These are phyloP conservation scores for Metarhizium rileyi DNA, from an alignment of 2,329 filamentous ascomycete species.

Conservation along the genomic window DNA sequence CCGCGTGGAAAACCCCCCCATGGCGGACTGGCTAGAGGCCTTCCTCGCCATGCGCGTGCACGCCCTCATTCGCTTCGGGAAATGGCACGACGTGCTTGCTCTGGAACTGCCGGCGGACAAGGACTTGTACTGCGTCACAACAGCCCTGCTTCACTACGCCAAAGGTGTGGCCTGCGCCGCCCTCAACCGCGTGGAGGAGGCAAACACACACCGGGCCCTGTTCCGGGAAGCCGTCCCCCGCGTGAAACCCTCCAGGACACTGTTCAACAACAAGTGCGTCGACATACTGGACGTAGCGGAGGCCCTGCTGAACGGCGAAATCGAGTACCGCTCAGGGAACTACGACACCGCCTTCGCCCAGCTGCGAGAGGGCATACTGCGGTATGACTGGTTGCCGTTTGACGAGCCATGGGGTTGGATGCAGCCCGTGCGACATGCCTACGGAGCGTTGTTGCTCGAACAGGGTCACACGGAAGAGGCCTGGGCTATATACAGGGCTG, in stretches of 20 bases:
- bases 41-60: slow-evolving; percentile 61
- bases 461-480: slow-evolving; percentile 51
- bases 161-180: slow-evolving; percentile 58
- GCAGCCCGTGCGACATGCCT: slow-evolving; percentile 63
- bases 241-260: slow-evolving; percentile 49
- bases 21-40: slow-evolving; percentile 71
- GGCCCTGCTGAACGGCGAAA: slow-evolving; percentile 64
- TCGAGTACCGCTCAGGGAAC: slow-evolving; percentile 57
- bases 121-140: slow-evolving; percentile 58
- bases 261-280: slow-evolving; percentile 29
- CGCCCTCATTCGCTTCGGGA: slow-evolving; percentile 62
- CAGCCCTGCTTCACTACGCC: slow-evolving; percentile 58
- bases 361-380: slow-evolving; percentile 45
- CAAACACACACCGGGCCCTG: slow-evolving; percentile 36
- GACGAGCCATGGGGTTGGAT: slow-evolving; percentile 76
- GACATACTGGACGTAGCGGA: slow-evolving; percentile 53
- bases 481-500: slow-evolving; percentile 46
- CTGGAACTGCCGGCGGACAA: slow-evolving; percentile 47
- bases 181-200: slow-evolving; percentile 42
- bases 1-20: slow-evolving; percentile 54
- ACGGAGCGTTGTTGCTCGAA: slow-evolving; percentile 59
- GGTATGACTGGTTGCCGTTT: slow-evolving; percentile 56
- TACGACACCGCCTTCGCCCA: slow-evolving; percentile 48
- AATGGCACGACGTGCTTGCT: slow-evolving; percentile 55
- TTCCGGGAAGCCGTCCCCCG: slow-evolving; percentile 41